Evolutionary conservation across 441 rosid genomes (phyloP), one percentile per base, ranked within the genome.

Genomic region (Adansonia madagascariensis): DNA sequence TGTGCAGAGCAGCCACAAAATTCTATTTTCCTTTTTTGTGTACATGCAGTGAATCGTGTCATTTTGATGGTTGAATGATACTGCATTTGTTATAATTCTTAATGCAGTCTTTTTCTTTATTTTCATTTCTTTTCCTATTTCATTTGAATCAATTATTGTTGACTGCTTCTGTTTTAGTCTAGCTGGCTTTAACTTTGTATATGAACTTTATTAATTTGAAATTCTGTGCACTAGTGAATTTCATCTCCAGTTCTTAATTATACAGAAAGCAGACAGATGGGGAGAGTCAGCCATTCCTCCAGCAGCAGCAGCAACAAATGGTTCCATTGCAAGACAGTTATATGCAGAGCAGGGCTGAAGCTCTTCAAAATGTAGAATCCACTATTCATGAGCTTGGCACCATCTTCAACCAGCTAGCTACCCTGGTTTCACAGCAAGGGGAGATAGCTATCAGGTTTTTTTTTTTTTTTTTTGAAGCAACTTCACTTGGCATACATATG

Each of bases 361-460:
- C 69, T n/a, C 69, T 64, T 39, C 49, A 64, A 39, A 64, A 64
- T 64, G 69, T 64, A 1, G 69, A 64, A 39, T n/a, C 69, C 10
- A 64, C 69, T 15, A 64, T 64, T 64, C 69, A 64, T 64, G 69
- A 64, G 47, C 69, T 64, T 8, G 47, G 69, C 22, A 64, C 47
- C 47, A 64, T 64, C 14, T 64, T 64, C 69, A 64, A 39, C 47
- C 69, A 64, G 22, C 70, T 65, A 8, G 70, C 70, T 17, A 65
- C 70, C 17, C 49, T 65, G 31, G 70, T 65, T 65, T 65, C 70
- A 8, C 70, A 65, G 49, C 70, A 65, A 41, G 70, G 70, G 17
- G 70, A 65, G 50, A 41, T 65, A 41, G 70, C 50, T 0, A 65
- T 65, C 70, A 65, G 70, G 70, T 65, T 41, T 41, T 2, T 35